Evolutionary conservation across 2,329 filamentous ascomycete species (phyloP).

Genomic region (Beauveria rudraprayagi): DNA sequence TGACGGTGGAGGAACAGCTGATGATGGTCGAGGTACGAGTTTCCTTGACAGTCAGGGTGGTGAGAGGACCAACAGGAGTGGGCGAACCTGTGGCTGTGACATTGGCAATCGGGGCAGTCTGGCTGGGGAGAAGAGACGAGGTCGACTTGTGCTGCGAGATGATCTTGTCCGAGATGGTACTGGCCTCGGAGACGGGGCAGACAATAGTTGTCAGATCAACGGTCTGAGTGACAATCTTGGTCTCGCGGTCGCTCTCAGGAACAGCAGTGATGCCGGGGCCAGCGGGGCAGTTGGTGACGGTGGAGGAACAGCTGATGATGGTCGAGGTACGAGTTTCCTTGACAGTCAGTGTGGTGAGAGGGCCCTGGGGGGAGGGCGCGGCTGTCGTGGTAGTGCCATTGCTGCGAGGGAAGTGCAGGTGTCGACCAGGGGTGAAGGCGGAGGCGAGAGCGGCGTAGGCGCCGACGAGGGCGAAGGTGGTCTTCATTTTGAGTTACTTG

Average conservation of each 20-base stretch:
- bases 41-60: slow-evolving; percentile 42
- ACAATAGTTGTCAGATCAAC: slow-evolving; percentile 33
- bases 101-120: neutral
- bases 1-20: slow-evolving; percentile 48
- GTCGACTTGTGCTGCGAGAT: slow-evolving; percentile 25
- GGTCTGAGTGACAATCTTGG: slow-evolving; percentile 30
- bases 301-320: slow-evolving; percentile 49
- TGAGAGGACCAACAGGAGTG: slow-evolving; percentile 17
- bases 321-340: slow-evolving; percentile 48
- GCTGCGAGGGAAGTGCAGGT: slow-evolving; percentile 11
- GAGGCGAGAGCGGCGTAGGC: slow-evolving; percentile 38
- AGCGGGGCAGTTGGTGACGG: slow-evolving; percentile 48
- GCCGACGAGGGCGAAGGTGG: slow-evolving; percentile 34
- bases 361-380: neutral
- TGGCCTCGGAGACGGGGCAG: slow-evolving; percentile 37
- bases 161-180: slow-evolving; percentile 32
- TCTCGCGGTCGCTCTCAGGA: slow-evolving; percentile 27
- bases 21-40: slow-evolving; percentile 50
- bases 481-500: slow-evolving; percentile 38
- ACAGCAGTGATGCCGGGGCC: slow-evolving; percentile 26
- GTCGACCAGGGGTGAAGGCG: slow-evolving; percentile 21
- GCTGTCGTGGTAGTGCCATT: slow-evolving; percentile 16
- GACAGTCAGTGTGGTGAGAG: slow-evolving; percentile 37
- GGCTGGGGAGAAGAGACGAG: slow-evolving; percentile 19
- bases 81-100: neutral